phyloP scores from a whole-genome alignment of 1,284 basidiomycete species.

The Papiliotrema laurentii region DNA sequence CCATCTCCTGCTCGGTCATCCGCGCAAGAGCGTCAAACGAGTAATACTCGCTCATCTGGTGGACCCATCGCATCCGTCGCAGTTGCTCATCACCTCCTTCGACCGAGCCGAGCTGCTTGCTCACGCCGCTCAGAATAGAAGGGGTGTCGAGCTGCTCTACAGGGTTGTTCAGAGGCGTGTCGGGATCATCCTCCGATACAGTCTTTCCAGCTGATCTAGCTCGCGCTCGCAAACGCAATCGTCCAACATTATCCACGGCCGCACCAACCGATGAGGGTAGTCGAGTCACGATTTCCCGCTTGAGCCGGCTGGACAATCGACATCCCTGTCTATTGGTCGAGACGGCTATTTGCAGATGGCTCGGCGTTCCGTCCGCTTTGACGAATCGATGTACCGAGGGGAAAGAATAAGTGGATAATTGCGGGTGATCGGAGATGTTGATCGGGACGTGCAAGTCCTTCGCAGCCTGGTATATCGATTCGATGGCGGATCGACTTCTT shows the following conservation, averaged over 20 bases:
- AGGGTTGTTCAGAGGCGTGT: constrained; percentile 69
- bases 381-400: constrained; percentile 79
- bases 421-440: constrained; percentile 81
- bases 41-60: constrained; percentile 93
- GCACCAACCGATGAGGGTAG: constrained; percentile 70
- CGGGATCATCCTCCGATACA: constrained; percentile 51
- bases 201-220: constrained; percentile 19
- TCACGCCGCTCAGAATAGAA: constrained; percentile 14
- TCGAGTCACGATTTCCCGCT: constrained; percentile 72
- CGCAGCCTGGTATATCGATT: constrained; percentile 57
- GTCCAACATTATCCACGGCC: constrained; percentile 73
- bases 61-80: constrained; percentile 78
- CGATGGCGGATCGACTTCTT: constrained; percentile 56
- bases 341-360: constrained; percentile 75
- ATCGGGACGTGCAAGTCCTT: constrained; percentile 63
- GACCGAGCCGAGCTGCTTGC: constrained; percentile 7
- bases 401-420: constrained; percentile 86
- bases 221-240: constrained; percentile 63
- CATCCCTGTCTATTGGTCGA: constrained; percentile 92
- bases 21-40: constrained; percentile 70
- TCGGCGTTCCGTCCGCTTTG: constrained; percentile 43
- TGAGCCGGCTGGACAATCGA: constrained; percentile 72
- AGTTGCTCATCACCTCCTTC: constrained; percentile 52
- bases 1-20: constrained; percentile 67
- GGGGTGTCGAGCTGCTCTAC: constrained; percentile 58